Evolutionary conservation across 2,329 filamentous ascomycete genomes (phyloP).

Genomic region (Colletotrichum orbiculare): DNA sequence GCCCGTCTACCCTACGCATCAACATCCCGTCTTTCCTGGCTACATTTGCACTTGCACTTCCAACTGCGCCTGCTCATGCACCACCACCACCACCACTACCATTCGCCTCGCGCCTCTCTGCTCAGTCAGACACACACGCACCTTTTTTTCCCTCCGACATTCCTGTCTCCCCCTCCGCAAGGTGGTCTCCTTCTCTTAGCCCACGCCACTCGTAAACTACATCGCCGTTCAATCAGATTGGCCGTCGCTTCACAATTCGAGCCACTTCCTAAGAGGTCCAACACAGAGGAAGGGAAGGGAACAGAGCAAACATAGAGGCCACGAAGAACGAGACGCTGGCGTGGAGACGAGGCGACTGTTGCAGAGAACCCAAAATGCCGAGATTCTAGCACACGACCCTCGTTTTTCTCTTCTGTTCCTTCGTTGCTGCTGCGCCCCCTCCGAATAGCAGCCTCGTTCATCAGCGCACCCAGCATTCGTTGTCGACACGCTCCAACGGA

Average conservation of each 20-base stretch:
- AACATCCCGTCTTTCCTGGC: slow-evolving; percentile 25
- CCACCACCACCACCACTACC: slow-evolving; percentile 21
- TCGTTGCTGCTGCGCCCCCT: slow-evolving; percentile 15
- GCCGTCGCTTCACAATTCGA: neutral
- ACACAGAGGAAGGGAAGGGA: neutral
- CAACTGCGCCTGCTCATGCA: neutral
- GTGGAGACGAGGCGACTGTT: slow-evolving; percentile 19
- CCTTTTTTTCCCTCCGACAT: neutral
- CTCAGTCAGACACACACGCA: slow-evolving; percentile 26
- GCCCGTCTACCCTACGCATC: slow-evolving; percentile 6
- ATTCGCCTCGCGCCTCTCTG: slow-evolving; percentile 1
- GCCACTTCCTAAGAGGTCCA: neutral
- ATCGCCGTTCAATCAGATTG: neutral
- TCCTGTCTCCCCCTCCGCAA: slow-evolving; percentile 16
- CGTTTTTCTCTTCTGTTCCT: slow-evolving; percentile 15
- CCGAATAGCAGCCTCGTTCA: slow-evolving; percentile 3
- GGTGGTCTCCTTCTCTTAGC: slow-evolving; percentile 5
- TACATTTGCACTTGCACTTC: slow-evolving; percentile 4
- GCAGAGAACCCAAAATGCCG: slow-evolving; percentile 33
- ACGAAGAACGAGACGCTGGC: neutral
- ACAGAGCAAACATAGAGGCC: neutral
- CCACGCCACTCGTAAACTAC: neutral
- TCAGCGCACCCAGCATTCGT: slow-evolving; percentile 16
- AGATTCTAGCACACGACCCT: slow-evolving; percentile 30
- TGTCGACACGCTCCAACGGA: neutral